phyloP scores from a whole-genome alignment of 139 green algal species.

The Tetradesmus obliquus region DNA sequence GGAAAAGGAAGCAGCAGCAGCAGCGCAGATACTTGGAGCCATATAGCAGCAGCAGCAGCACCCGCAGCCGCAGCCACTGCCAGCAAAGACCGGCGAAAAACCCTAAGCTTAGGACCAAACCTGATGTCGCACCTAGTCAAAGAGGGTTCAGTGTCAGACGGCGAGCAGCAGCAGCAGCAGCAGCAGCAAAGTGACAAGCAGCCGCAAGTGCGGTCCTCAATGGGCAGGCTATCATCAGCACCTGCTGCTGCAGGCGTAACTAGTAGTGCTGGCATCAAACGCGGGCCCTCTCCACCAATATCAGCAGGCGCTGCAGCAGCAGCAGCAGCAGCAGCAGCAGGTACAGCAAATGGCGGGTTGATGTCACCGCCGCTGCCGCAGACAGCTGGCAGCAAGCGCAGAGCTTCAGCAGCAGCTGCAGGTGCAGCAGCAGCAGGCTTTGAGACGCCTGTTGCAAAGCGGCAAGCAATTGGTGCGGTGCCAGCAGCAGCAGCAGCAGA shows the following conservation, averaged over 20 bases:
- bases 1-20: background rate
- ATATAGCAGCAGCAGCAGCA: background rate
- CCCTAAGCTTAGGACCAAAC: conserved; percentile 7
- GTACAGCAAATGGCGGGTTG: background rate
- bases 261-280: background rate
- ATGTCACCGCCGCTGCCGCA: conserved; percentile 14
- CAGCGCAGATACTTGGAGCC: background rate
- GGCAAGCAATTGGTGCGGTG: background rate
- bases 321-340: conserved; percentile 40
- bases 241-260: background rate
- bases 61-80: background rate
- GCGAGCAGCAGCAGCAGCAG: conserved; percentile 22
- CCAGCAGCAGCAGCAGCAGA: conserved; percentile 3
- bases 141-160: background rate
- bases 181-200: conserved; percentile 12
- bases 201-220: background rate
- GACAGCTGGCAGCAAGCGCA: background rate
- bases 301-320: conserved; percentile 14
- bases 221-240: background rate
- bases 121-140: conserved; percentile 21
- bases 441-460: conserved; percentile 25
- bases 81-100: conserved; percentile 7
- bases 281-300: background rate
- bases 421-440: conserved; percentile 11
- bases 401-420: background rate